Evolutionary conservation across 176 grass and related monocot genomes (phyloP), one percentile per base, ranked within the genome.

Genomic region (Canna indica): DNA sequence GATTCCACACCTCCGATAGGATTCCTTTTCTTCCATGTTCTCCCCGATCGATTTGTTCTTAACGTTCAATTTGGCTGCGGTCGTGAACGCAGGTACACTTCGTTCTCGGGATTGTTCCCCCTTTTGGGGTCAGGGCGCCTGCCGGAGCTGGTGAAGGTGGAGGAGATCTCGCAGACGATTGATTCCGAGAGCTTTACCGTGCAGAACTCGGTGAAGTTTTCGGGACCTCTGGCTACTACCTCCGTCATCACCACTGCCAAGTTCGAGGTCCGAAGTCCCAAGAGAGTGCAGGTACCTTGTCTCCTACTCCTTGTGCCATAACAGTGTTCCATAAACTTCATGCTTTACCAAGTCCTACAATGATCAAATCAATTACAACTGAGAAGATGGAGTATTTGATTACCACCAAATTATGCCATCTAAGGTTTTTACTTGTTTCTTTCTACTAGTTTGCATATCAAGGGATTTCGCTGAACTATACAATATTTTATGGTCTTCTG

Each of bases 181-280:
- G 94, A 99, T 85, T 92, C 94, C 12, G 86, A 90, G 17, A 81
- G 78, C 75, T 90, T 93, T 57, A 91, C 89, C 7, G 94, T 93
- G 80, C 94, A 99, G 75, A 99, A 99, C 75, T 99, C 84, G 15
- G 88, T 99, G 52, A 84, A 84, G 73, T 93, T 99, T 87, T 73
- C 94, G 15, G 94, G 89, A 61, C 94, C 84, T 36, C 77, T 99
- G 54, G 86, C 84, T 28, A 85, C 84, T 2, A 88, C 84, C 24
- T 90, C 86, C 36, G 75, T 99, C 42, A 77, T 71, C 13, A 90
- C 94, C 67, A 99, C 83, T 81, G 94, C 94, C 57, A 99, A 93
- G 69, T 97, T 97, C 80, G 94, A 97, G 82, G 60, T 97, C 64
- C 83, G 94, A 81, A 97, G 94, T 68, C 94, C 94, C 36, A 97